Base-by-base conservation (phyloP, 2,329 filamentous ascomycete species). In the Davidsoniella virescens region DNA sequence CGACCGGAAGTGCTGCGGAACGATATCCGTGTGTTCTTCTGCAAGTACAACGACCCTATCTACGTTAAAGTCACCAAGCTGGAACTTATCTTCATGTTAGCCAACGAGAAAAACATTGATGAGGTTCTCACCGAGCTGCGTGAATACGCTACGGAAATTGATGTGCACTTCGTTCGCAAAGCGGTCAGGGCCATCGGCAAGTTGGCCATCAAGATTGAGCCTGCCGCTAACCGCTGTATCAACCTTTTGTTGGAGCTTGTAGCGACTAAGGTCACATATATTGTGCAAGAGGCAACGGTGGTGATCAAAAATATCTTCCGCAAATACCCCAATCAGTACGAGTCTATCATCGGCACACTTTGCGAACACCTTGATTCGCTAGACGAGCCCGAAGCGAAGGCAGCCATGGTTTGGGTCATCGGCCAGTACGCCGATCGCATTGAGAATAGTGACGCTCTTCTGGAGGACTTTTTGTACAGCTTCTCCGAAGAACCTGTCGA, bases 11-110 rank as follows among this genome's bases (percentile, higher is more conserved):
- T 98, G 7, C 67, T 98, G 49, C 79, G 87, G 55, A 96, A 95
- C 65, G 92, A 98, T 64, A 96, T 98, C 55, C 80, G 92, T 44
- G 92, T 98, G 29, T 98, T 98, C 68, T 98, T 98, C 67, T 98
- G 92, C 78, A 98, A 98, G 72, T 98, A 98, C 67, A 98, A 98
- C 64, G 92, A 98, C 61, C 92, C 92, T 0, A 98, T 98, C 56
- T 98, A 96, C 63, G 92, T 98, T 67, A 98, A 98, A 66, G 92
- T 98, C 47, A 98, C 92, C 14, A 98, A 98, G 67, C 74, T 98
- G 46, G 92, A 98, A 66, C 76, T 98, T 58, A 96, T 98, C 57
- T 98, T 98, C 66, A 98, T 96, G 92, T 75, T 98, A 54, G 92
- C 92, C 6, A 94, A 79, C 33, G 87, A 95, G 65, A 84, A 82